These are phyloP conservation scores for Aspergillus tubingensis DNA, from an alignment of 2,329 filamentous ascomycete species.

Conservation along the genomic window DNA sequence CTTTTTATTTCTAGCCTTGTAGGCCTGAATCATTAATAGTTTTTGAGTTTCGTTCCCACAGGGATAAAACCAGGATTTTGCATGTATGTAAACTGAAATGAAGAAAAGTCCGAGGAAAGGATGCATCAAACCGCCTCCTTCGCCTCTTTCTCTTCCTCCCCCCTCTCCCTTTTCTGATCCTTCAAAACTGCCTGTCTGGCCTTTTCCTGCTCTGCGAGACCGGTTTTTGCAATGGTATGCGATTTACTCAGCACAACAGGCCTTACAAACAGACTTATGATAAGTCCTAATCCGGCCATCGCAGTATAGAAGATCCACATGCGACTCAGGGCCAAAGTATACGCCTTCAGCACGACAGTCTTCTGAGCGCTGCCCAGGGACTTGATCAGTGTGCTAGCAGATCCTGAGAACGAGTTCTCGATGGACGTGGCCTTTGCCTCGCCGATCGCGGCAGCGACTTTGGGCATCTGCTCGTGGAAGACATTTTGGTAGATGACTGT, in stretches of 20 bases:
- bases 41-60: no score
- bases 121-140: constrained; percentile 42
- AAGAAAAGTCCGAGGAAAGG: no score
- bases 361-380: constrained; percentile 35
- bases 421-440: constrained; percentile 19
- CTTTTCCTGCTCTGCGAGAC: constrained; percentile 47
- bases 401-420: constrained; percentile 38
- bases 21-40: no score
- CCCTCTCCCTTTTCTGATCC: constrained; percentile 40
- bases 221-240: constrained; percentile 49
- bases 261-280: constrained; percentile 44
- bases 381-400: constrained; percentile 37
- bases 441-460: constrained; percentile 33
- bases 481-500: constrained; percentile 51
- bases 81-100: no score
- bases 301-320: constrained; percentile 55
- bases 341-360: constrained; percentile 42
- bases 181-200: constrained; percentile 40
- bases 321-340: constrained; percentile 47
- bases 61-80: no score
- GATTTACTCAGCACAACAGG: constrained; percentile 42
- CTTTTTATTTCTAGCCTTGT: neutral
- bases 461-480: constrained; percentile 33
- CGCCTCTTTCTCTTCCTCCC: constrained; percentile 65
- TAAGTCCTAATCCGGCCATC: constrained; percentile 38